Percentiles rank a stretch among this genome's conserved stretches.
These are phyloP conservation scores for Astragalus membranaceus DNA, from an alignment of 306 rosid genomes.

Conservation along the genomic window DNA sequence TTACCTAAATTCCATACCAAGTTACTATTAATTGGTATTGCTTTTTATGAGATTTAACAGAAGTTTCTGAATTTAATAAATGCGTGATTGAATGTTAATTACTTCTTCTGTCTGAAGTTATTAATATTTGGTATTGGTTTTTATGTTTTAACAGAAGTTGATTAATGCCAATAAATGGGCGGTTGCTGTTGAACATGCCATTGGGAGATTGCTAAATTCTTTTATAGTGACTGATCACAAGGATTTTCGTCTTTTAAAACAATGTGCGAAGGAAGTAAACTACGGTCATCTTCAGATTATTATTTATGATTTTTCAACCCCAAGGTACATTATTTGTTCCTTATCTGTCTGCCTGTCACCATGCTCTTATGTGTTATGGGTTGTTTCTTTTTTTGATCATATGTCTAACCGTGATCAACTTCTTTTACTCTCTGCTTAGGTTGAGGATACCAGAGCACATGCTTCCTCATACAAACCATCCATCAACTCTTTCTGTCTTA, in stretches of 20 bases:
- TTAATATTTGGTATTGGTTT: not conserved
- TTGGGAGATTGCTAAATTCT: constrained; percentile 83
- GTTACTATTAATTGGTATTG: not conserved
- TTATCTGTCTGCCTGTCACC: not conserved
- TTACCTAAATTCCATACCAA: not conserved
- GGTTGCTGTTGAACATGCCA: constrained; percentile 64
- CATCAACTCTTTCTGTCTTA: constrained; percentile 58
- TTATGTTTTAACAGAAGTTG: constrained; percentile 54
- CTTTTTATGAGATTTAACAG: constrained; percentile 25
- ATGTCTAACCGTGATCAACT: constrained; percentile 10
- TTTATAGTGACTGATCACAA: constrained; percentile 81
- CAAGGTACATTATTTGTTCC: constrained; percentile 42
- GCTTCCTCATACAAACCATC: constrained; percentile 84
- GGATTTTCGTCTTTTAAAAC: constrained; percentile 72
- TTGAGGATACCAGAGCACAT: constrained; percentile 61
- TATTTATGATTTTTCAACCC: constrained; percentile 81
- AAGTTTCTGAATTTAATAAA: constrained; percentile 40
- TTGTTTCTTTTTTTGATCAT: not conserved
- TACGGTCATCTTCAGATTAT: constrained; percentile 58
- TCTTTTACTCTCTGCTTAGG: constrained; percentile 38
- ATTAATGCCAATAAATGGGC: constrained; percentile 72
- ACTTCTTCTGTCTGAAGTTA: not conserved
- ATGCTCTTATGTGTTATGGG: not conserved
- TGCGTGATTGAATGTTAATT: constrained; percentile 37
- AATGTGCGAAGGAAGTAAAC: constrained; percentile 69